Conservation (phyloP, 1,284 basidiomycete genomes). For the Papiliotrema flavescens region DNA sequence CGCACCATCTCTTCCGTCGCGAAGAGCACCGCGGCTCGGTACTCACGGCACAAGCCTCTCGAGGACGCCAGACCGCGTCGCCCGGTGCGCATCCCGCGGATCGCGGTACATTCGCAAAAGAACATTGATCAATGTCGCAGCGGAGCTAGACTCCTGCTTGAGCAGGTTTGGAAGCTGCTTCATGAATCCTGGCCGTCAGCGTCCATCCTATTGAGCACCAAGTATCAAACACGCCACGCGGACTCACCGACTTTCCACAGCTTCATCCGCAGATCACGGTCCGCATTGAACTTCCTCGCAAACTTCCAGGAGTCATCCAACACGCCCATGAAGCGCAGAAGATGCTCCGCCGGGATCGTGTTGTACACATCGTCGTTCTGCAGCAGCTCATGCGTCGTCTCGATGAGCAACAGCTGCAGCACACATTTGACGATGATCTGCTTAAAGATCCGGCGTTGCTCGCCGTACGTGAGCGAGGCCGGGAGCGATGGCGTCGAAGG, state of each 20-base stretch:
- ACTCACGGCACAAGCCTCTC: slow-evolving; percentile 86
- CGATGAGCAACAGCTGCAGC: slow-evolving; percentile 91
- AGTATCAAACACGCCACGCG: not conserved
- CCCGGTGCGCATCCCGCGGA: slow-evolving; percentile 75
- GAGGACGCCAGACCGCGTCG: slow-evolving; percentile 74
- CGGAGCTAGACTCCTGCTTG: slow-evolving; percentile 97
- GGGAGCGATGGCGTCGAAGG: slow-evolving; percentile 23
- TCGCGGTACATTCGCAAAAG: slow-evolving; percentile 93
- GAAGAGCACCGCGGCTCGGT: slow-evolving; percentile 1
- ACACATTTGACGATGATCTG: slow-evolving; percentile 99
- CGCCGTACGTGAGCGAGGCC: slow-evolving; percentile 46
- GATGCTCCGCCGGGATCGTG: slow-evolving; percentile 89
- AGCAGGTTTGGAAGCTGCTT: slow-evolving; percentile 97
- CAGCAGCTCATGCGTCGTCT: slow-evolving; percentile 93
- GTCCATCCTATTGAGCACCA: not conserved
- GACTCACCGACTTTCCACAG: slow-evolving; percentile 97
- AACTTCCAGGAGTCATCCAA: slow-evolving; percentile 97
- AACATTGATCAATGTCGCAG: slow-evolving; percentile 89
- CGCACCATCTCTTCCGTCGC: not conserved
- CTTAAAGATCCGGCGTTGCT: slow-evolving; percentile 88
- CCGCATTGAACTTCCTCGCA: slow-evolving; percentile 94
- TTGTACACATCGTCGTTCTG: slow-evolving; percentile 88
- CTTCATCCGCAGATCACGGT: slow-evolving; percentile 93
- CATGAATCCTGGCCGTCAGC: slow-evolving; percentile 79
- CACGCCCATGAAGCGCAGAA: slow-evolving; percentile 88